Base-by-base conservation (phyloP, 176 grass and related monocot genomes). In the Saccharum spontaneum region DNA sequence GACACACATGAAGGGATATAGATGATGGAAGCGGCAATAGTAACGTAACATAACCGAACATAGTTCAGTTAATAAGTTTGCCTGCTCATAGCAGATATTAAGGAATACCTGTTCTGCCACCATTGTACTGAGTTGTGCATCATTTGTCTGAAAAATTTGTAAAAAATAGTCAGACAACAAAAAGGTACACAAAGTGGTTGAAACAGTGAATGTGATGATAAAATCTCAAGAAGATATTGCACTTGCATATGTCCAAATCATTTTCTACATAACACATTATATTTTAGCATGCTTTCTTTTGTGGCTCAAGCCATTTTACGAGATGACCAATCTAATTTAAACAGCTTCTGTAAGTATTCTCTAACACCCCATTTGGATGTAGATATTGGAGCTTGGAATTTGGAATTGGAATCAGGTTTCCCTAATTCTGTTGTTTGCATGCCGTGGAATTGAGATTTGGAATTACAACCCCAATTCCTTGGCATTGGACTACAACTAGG, bases 51-150 rank as follows among this genome's bases (percentile, higher is more conserved):
- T 63, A 17, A 76, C 39, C 48, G 12, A 60, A 60, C 23, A 40
- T 39, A 68, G 45, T 48, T 43, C 45, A 61, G 37, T 61, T 24
- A 79, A 73, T 55, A 74, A 69, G 36, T 86, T 71, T 69, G 48
- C 16, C 46, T 82, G n/a, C n/a, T 55, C 49, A 75, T 87, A 70
- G 31, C 38, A 23, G 24, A 87, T 83, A 87, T 48, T 31, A 73
- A 49, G 37, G 78, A 39, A 61, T 90, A 98, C 97, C 96, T 98
- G 96, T 81, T 95, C 96, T 82, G 96, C 93, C 69, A 98, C 93
- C 96, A 95, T 95, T 84, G 96, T 94, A 86, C 93, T 98, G 48
- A 98, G 93, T 83, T 98, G 96, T 45, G 96, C 93, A 81, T 98
- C 96, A 98, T 98, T 95, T 85, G 96, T 91, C 93, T 98, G 91